phyloP scores from a whole-genome alignment of 2,329 filamentous ascomycete species.

The Elsinoe batatas region DNA sequence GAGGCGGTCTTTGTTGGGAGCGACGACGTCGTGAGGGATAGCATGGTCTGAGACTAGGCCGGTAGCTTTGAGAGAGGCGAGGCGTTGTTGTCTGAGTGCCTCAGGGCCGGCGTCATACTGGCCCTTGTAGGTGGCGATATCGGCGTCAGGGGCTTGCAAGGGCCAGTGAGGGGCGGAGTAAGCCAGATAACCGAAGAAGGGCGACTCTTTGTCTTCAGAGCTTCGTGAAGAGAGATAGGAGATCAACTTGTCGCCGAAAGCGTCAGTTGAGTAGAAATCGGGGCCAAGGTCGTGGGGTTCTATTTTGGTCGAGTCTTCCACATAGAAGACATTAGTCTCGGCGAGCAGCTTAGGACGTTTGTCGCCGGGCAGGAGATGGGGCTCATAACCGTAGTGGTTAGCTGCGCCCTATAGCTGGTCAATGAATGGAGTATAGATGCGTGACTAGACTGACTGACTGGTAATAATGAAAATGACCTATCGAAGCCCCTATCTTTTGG shows the following conservation, averaged over 20 bases:
- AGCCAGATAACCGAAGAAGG: conserved; percentile 25
- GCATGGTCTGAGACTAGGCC: conserved; percentile 20
- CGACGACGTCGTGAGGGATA: conserved; percentile 20
- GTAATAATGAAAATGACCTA: conserved; percentile 22
- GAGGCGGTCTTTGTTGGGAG: conserved; percentile 16
- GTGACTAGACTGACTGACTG: conserved; percentile 17
- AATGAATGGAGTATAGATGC: neutral
- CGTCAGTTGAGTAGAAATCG: conserved; percentile 27
- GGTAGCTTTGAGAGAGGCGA: conserved; percentile 20
- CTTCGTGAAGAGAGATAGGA: conserved; percentile 20
- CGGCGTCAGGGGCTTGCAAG: conserved; percentile 22
- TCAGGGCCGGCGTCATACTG: conserved; percentile 23
- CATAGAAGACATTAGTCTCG: conserved; percentile 19
- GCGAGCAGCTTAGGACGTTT: conserved; percentile 16
- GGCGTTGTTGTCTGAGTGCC: conserved; percentile 18
- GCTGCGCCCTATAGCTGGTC: conserved; percentile 8
- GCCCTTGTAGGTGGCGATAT: conserved; percentile 21
- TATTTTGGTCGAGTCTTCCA: conserved; percentile 20
- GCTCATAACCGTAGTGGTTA: conserved; percentile 32
- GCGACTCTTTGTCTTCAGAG: conserved; percentile 18
- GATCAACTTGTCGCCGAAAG: conserved; percentile 24
- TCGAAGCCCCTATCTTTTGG: conserved; percentile 26
- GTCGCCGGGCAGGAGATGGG: conserved; percentile 19
- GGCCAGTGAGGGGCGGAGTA: conserved; percentile 27
- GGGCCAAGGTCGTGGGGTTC: conserved; percentile 15